Conservation (phyloP, 2,329 filamentous ascomycete species). For the Fusarium sp. region DNA sequence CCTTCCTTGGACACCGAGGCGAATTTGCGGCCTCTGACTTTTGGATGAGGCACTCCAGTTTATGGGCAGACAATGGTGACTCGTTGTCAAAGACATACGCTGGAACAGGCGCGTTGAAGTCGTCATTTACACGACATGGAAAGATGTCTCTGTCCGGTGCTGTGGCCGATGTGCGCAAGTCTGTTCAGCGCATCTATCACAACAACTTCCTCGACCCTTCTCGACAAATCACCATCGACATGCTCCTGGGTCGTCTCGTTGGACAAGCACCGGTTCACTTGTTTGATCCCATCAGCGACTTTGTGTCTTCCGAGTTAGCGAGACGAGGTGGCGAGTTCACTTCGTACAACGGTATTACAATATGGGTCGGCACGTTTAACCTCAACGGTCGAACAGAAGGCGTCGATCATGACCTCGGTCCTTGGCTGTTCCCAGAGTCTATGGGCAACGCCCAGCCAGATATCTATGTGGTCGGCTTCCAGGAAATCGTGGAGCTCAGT, state of each 20-base stretch:
- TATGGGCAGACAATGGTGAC: constrained; percentile 99
- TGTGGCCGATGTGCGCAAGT: constrained; percentile 95
- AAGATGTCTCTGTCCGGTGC: constrained; percentile 97
- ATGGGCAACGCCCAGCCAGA: constrained; percentile 76
- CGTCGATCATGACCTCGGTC: constrained; percentile 80
- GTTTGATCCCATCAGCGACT: constrained; percentile 95
- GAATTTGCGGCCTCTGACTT: constrained; percentile 82
- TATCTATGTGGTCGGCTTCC: constrained; percentile 91
- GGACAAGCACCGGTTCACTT: constrained; percentile 87
- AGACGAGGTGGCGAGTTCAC: constrained; percentile 80
- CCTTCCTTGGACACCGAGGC: constrained; percentile 80
- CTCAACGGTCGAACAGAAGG: constrained; percentile 89
- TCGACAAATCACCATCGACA: constrained; percentile 93
- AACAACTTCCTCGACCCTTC: constrained; percentile 98
- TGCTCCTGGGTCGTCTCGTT: constrained; percentile 86
- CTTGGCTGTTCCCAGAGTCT: constrained; percentile 81
- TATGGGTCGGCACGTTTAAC: constrained; percentile 94
- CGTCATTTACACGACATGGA: constrained; percentile 91
- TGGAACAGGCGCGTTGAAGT: constrained; percentile 94
- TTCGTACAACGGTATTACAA: constrained; percentile 77
- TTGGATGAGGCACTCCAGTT: constrained; percentile 89
- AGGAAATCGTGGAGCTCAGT: constrained; percentile 97
- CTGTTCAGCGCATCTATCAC: constrained; percentile 92
- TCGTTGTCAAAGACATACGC: constrained; percentile 95
- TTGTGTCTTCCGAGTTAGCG: constrained; percentile 80